These are phyloP conservation scores for Pseudogymnoascus sp. DNA, from an alignment of 2,329 filamentous ascomycete species.

Conservation along the genomic window DNA sequence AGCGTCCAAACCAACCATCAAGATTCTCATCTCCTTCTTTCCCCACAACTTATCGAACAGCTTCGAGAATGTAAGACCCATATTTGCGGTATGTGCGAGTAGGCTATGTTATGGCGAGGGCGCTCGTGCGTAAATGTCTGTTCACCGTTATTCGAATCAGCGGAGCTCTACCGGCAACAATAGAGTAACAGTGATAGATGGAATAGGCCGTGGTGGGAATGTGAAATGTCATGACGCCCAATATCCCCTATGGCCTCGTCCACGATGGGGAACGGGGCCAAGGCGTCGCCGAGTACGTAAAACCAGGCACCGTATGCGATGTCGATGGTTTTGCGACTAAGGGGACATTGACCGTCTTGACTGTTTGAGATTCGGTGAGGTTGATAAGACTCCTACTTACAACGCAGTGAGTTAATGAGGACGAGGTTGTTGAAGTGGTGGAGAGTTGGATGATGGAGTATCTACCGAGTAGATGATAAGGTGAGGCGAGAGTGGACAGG, in stretches of 20 bases:
- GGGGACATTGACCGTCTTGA: not conserved
- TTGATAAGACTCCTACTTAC: conserved; percentile 6
- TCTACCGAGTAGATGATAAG: conserved; percentile 9
- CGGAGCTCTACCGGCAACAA: not conserved
- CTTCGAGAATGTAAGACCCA: conserved; percentile 98
- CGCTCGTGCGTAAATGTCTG: conserved; percentile 23
- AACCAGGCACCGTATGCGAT: conserved; percentile 5
- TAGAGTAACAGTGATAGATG: not conserved
- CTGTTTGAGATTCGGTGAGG: not conserved
- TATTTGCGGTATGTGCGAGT: conserved; percentile 54
- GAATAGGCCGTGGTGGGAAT: not conserved
- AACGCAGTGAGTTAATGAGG: conserved; percentile 8
- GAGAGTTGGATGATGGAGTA: conserved; percentile 8
- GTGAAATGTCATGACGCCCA: not conserved
- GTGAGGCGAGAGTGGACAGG: conserved; percentile 10
- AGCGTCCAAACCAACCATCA: conserved; percentile 99
- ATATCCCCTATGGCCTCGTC: conserved; percentile 1
- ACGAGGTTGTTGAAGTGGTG: conserved; percentile 8
- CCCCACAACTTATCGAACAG: conserved; percentile 94
- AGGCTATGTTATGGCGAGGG: conserved; percentile 27
- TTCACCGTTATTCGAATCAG: conserved; percentile 4
- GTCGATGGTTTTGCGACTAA: conserved; percentile 2
- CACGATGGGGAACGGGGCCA: conserved; percentile 4
- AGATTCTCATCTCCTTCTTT: conserved; percentile 99
- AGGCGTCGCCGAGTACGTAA: conserved; percentile 1